Percentiles rank a stretch among this genome's conserved stretches.
phyloP scores from a whole-genome alignment of 2,329 filamentous ascomycete species.

The Hypomyces rosellus region DNA sequence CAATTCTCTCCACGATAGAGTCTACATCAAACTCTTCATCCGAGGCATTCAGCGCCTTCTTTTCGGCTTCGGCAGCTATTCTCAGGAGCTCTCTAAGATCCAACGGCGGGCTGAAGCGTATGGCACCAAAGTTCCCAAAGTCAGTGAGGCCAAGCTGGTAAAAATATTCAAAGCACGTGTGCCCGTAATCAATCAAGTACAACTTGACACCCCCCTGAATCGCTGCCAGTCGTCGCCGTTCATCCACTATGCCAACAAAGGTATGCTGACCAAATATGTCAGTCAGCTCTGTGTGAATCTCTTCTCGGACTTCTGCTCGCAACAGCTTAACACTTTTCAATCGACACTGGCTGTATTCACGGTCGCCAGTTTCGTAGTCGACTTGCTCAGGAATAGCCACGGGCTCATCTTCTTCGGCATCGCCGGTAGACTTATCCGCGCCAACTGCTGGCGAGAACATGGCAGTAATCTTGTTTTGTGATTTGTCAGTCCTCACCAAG shows the following conservation, averaged over 20 bases:
- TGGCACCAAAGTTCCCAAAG: slow-evolving; percentile 87
- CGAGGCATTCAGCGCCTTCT: slow-evolving; percentile 33
- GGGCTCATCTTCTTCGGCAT: slow-evolving; percentile 27
- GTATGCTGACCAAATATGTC: slow-evolving; percentile 84
- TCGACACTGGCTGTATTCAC: slow-evolving; percentile 62
- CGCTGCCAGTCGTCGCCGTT: slow-evolving; percentile 77
- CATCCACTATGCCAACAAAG: slow-evolving; percentile 90
- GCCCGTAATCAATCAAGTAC: slow-evolving; percentile 88
- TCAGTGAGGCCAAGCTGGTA: slow-evolving; percentile 93
- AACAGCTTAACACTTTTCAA: slow-evolving; percentile 83
- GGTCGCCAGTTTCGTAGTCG: slow-evolving; percentile 67
- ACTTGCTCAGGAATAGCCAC: slow-evolving; percentile 41
- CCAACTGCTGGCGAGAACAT: slow-evolving; percentile 65
- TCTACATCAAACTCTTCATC: slow-evolving; percentile 59
- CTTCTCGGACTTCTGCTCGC: slow-evolving; percentile 70
- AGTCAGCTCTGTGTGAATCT: slow-evolving; percentile 78
- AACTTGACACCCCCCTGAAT: slow-evolving; percentile 90
- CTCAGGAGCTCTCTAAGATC: slow-evolving; percentile 63
- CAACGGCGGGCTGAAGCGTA: slow-evolving; percentile 73
- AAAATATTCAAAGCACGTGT: slow-evolving; percentile 81
- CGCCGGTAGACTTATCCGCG: slow-evolving; percentile 15
- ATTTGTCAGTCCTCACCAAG: slow-evolving; percentile 83
- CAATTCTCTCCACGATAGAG: slow-evolving; percentile 59
- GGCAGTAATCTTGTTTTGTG: slow-evolving; percentile 87
- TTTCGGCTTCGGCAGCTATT: slow-evolving; percentile 68